Evolutionary conservation across 2,329 filamentous ascomycete genomes (phyloP).

Genomic region (Colletotrichum cordylinicola): DNA sequence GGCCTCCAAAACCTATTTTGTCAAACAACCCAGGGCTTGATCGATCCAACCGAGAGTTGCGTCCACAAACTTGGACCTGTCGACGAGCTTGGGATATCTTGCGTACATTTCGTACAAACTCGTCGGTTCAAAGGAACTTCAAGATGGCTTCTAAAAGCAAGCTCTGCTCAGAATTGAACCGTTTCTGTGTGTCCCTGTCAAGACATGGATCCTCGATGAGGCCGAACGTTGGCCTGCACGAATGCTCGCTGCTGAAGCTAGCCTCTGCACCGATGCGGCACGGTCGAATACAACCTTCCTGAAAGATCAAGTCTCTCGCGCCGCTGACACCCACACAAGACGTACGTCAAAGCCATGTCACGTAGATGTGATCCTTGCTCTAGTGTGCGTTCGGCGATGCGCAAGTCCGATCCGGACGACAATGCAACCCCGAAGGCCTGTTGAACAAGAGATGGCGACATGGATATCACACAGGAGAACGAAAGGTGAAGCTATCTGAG

Average conservation of each 20-base stretch:
- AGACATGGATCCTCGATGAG: background rate
- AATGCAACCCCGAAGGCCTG: background rate
- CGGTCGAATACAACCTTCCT: background rate
- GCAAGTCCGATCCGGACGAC: background rate
- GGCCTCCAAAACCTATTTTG: background rate
- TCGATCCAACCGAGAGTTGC: background rate
- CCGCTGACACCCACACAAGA: background rate
- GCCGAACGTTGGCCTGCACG: background rate
- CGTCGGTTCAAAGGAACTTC: background rate
- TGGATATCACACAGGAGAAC: background rate
- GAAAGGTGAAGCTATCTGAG: background rate
- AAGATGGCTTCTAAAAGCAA: background rate
- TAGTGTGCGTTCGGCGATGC: background rate
- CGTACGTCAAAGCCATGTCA: background rate
- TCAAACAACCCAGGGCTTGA: background rate
- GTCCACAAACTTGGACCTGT: background rate
- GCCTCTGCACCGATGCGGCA: constrained; percentile 3
- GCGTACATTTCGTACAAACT: background rate
- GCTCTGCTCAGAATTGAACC: background rate
- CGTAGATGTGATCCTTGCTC: background rate
- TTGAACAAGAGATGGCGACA: background rate
- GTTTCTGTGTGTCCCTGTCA: background rate
- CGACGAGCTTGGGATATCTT: background rate
- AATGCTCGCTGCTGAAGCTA: background rate
- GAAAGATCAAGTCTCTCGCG: background rate